Evolutionary conservation across 139 green algal genomes (phyloP).

Genomic region (Tetraselmis striata): DNA sequence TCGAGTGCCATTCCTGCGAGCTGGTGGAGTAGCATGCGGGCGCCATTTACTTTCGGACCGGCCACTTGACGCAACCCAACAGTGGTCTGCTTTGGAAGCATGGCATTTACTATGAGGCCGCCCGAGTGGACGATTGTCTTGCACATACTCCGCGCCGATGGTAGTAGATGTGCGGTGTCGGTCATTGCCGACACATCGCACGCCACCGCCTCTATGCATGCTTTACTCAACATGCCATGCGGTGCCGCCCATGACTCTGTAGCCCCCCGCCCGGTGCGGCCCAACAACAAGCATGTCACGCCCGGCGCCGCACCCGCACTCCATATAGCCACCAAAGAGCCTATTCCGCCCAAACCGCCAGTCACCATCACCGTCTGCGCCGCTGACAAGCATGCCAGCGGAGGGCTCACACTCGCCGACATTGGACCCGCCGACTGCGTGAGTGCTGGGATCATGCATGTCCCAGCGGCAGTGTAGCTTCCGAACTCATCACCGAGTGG

Average conservation of each 20-base stretch:
- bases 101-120: conserved; percentile 50
- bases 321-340: background rate
- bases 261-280: background rate
- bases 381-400: no score
- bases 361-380: background rate
- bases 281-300: background rate
- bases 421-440: background rate
- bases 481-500: background rate
- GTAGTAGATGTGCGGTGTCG: background rate
- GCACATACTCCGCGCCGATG: background rate
- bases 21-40: background rate
- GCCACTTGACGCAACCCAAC: conserved; percentile 24
- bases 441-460: background rate
- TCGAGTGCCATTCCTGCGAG: background rate
- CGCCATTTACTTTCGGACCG: conserved; percentile 40
- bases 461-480: background rate
- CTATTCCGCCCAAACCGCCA: background rate
- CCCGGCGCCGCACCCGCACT: background rate
- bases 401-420: no score
- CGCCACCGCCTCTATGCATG: background rate
- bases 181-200: background rate
- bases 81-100: conserved; percentile 36
- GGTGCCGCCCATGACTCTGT: background rate
- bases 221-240: background rate
- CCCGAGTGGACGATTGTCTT: conserved; percentile 45